Evolutionary conservation across 2,329 filamentous ascomycete species (phyloP).

Genomic region (Didymellaceae sp.): DNA sequence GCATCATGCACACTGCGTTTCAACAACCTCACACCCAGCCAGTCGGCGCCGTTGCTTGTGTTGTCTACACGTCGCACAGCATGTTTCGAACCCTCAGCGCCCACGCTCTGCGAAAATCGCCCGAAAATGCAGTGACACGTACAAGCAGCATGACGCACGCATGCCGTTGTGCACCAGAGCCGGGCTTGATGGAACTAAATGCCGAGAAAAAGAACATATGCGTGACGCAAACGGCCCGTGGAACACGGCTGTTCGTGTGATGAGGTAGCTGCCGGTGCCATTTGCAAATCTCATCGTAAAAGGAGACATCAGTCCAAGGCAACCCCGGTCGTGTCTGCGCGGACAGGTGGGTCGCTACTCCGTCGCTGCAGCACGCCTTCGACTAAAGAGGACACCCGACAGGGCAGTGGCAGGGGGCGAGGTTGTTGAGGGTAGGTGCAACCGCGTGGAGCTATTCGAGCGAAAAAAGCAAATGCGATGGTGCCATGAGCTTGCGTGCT

Average conservation of each 20-base stretch:
- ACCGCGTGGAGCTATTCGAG: too few species aligned
- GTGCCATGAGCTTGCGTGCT: too few species aligned
- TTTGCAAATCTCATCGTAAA: neutral
- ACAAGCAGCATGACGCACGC: neutral
- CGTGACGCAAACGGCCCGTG: neutral
- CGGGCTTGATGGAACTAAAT: too few species aligned
- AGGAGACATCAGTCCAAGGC: neutral
- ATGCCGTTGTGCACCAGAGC: too few species aligned
- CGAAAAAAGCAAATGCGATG: too few species aligned
- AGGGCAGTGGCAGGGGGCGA: too few species aligned
- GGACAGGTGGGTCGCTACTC: neutral
- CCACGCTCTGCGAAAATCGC: neutral
- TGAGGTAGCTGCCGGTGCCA: neutral
- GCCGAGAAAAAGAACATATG: too few species aligned
- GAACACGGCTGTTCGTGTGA: neutral
- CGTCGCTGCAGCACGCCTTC: neutral
- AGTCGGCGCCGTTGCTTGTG: too few species aligned
- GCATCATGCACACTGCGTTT: neutral
- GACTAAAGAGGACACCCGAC: too few species aligned
- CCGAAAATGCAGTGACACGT: neutral
- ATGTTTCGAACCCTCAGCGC: neutral
- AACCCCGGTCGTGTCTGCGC: neutral
- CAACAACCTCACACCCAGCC: neutral
- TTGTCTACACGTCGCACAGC: neutral
- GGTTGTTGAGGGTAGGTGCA: too few species aligned